Evolutionary conservation across 768 basidiomycete species (phyloP), one percentile per base, ranked within the genome.

Genomic region (Termitomyces sp.): DNA sequence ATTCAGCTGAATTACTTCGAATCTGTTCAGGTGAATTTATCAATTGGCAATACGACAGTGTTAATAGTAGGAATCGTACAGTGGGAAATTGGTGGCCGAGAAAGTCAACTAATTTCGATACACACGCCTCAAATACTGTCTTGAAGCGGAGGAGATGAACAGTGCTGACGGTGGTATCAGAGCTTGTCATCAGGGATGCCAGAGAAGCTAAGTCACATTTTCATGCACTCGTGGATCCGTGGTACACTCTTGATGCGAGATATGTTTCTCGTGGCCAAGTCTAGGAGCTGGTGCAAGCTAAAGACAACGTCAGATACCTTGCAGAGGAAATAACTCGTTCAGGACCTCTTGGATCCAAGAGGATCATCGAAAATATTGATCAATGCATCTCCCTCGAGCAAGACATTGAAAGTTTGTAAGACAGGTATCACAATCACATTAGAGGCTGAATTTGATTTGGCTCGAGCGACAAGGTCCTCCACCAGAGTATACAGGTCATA

Each of bases 351-450:
- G 49, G 77, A 55, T 16, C 88, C 87, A 42, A 66, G 67, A 27
- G 73, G 59, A 58, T 75, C 73, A 39, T 78, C 74, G 19, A 73
- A 66, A 35, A 91, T 71, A 40, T 70, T 67, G 32, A 72, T 71
- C 54, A 94, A 71, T 2, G 75, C 78, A 54, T 86, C 86, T 37
- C 79, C 83, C 63, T 91, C 88, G 7, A 94, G 75, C 28, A 98
- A 70, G 27, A 87, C 69, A 59, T 85, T 84, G 54, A 92, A 81
- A 2, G 87, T 86, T 63, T 90, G 85, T 58, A 97, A 70, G 11
- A 88, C 79, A 0, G 96, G 94, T n/a, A 97, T 76, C 40, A 96
- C 85, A 28, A 91, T 73, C 10, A 78, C 72, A 65, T 97, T 98
- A 9, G 80, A 78, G 12, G 75, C 69, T 37, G 83, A 62, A 59